phyloP scores from a whole-genome alignment of 176 grass and related monocot species.

The Rhipidocladum racemiflorum region DNA sequence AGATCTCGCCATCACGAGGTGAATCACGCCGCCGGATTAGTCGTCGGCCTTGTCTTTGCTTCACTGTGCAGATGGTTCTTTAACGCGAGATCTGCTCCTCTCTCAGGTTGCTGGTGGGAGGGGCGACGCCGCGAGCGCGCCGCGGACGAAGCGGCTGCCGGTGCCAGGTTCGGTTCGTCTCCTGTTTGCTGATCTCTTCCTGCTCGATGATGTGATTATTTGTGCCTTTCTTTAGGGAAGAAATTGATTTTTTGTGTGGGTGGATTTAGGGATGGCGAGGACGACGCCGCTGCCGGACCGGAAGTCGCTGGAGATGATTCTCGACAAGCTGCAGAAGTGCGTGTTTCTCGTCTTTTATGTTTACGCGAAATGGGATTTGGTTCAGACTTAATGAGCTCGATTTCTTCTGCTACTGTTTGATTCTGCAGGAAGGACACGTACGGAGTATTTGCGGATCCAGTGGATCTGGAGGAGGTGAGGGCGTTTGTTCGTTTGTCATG shows the following conservation, averaged over 20 bases:
- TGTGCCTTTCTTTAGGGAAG: slow-evolving; percentile 14
- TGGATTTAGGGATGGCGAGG: slow-evolving; percentile 40
- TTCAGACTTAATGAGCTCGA: slow-evolving; percentile 30
- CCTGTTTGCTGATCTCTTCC: slow-evolving; percentile 13
- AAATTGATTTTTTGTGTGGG: background rate
- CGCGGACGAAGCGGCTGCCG: slow-evolving; percentile 52
- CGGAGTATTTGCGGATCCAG: slow-evolving; percentile 83
- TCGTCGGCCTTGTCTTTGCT: slow-evolving; percentile 11
- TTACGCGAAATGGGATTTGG: slow-evolving; percentile 13
- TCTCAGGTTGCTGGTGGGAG: slow-evolving; percentile 47
- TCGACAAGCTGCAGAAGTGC: slow-evolving; percentile 95
- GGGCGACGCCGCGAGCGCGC: slow-evolving; percentile 42
- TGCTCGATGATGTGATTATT: slow-evolving; percentile 10
- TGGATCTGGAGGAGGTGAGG: slow-evolving; percentile 84
- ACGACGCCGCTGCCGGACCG: slow-evolving; percentile 74
- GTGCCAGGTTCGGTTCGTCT: slow-evolving; percentile 60
- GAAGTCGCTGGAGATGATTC: slow-evolving; percentile 74
- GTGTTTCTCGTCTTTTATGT: slow-evolving; percentile 5
- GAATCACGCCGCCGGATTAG: slow-evolving; percentile 7
- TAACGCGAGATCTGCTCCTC: slow-evolving; percentile 49
- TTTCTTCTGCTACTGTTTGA: slow-evolving; percentile 26
- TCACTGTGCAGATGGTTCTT: slow-evolving; percentile 12
- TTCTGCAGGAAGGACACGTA: slow-evolving; percentile 91
- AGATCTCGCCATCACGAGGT: slow-evolving; percentile 59
- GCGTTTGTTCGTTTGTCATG: slow-evolving; percentile 11